These are phyloP conservation scores for Saitozyma podzolica DNA, from an alignment of 768 basidiomycete genomes.

Conservation along the genomic window DNA sequence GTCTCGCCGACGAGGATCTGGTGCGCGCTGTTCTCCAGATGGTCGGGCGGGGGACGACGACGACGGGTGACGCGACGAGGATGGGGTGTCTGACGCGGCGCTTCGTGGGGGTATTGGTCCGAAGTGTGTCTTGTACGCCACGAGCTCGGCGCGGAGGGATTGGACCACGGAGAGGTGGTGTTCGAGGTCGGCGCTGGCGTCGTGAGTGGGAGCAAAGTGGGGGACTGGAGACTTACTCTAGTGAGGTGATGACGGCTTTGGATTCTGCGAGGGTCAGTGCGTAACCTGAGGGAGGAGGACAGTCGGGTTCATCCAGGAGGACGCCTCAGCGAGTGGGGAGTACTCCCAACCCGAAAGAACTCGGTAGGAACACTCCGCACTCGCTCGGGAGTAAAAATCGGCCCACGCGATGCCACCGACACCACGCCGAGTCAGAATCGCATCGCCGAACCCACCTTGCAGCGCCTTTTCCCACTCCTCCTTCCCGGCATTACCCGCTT, in stretches of 20 bases:
- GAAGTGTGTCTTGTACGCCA: slow-evolving; percentile 8
- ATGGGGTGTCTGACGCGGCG: no score
- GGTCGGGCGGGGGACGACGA: no score
- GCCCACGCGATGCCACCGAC: not conserved
- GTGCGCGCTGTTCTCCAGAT: no score
- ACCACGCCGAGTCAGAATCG: not conserved
- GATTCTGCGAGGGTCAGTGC: slow-evolving; percentile 23
- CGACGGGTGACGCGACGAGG: no score
- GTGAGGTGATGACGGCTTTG: slow-evolving; percentile 29
- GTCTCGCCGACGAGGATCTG: no score
- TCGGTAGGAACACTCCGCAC: no score
- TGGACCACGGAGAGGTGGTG: slow-evolving; percentile 33
- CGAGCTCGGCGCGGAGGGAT: slow-evolving; percentile 21
- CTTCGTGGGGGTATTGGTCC: slow-evolving; percentile 1
- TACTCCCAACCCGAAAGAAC: no score
- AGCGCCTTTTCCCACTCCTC: slow-evolving; percentile 33
- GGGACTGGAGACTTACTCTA: slow-evolving; percentile 30
- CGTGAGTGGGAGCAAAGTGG: not conserved
- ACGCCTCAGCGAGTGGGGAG: no score
- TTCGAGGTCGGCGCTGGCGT: slow-evolving; percentile 31
- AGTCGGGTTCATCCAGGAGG: not conserved
- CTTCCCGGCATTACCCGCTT: slow-evolving; percentile 21
- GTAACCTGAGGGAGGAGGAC: not conserved
- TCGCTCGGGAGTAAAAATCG: no score
- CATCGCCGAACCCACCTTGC: slow-evolving; percentile 23